These are phyloP conservation scores for Zea luxurians DNA, from an alignment of 176 grass and related monocot species.

Conservation along the genomic window DNA sequence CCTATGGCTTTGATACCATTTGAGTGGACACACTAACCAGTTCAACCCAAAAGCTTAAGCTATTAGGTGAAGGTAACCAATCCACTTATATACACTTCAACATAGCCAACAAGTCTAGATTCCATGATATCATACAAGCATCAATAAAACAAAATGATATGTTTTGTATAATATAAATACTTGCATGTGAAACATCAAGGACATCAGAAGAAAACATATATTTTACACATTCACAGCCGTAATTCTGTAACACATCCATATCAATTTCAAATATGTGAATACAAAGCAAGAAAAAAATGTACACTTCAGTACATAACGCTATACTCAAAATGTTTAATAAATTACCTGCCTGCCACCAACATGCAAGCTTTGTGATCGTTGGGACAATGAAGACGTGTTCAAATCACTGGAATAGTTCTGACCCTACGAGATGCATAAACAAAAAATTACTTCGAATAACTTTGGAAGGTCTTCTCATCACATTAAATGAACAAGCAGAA, in stretches of 20 bases:
- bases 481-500: neutral
- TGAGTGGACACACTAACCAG: too few relatives aligned
- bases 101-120: neutral
- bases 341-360: conserved; percentile 56
- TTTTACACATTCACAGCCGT: conserved; percentile 7
- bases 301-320: conserved; percentile 7
- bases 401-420: conserved; percentile 43
- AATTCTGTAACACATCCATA: neutral
- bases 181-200: conserved; percentile 9
- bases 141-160: conserved; percentile 2
- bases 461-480: conserved; percentile 12
- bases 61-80: too few relatives aligned
- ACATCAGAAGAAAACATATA: neutral
- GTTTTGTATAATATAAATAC: conserved; percentile 1
- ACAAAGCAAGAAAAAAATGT: neutral
- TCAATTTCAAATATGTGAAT: neutral
- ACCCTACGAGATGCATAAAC: conserved; percentile 43
- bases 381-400: conserved; percentile 34
- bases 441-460: conserved; percentile 14
- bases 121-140: neutral
- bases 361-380: conserved; percentile 32
- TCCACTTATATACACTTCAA: too few relatives aligned
- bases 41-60: too few relatives aligned
- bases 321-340: conserved; percentile 8
- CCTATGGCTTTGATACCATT: too few relatives aligned